Base-by-base conservation (phyloP, 1,284 basidiomycete genomes). In the Fistulina hepatica region DNA sequence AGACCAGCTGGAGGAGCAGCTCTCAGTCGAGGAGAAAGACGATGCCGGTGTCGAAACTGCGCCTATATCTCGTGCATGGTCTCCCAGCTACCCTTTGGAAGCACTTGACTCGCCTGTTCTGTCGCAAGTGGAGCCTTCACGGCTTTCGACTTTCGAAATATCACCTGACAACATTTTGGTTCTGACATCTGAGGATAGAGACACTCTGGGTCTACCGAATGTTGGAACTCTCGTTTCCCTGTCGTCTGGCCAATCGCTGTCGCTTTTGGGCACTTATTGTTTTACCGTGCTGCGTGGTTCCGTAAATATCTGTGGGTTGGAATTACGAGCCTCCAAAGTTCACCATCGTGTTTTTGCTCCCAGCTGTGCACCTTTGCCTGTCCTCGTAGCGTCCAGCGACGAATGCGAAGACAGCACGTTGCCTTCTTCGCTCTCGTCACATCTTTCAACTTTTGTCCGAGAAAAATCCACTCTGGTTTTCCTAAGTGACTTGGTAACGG, bases 311-410 rank as follows among this genome's bases (percentile, higher is more conserved):
- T 57, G 61, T 10, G 81, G 78, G 1, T 58, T 65, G 6, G 57
- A 53, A 0, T 51, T 84, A 6, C 32, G 42, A 1, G 51, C 72
- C 2, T 72, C 73, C 0, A 33, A 48, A 4, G 50, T 41, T 1
- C 42, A 48, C 4, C 63, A 81, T 42, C 53, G 53, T 16, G 59
- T 84, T 16, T 85, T 73, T 49, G 76, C 81, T 2, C 78, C 81
- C 0, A 65, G 69, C 9, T 82, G 73, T 0, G 70, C 78, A 6
- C 78, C 82, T 1, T 53, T 86, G 6, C 80, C 82, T 3, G 49
- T 69, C 13, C 54, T 82, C 15, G 54, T 61, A 31, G 61, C 60
- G 41, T 41, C 57, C 46, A 53, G 32, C n/a, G 44, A 44, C 47
- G 39, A 41, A 12, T 40, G 47, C 24, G 39, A 22, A n/a, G 25